These are phyloP conservation scores for Fistulifera pelliculosa DNA, from an alignment of 108 stramenopile species.

Conservation along the genomic window DNA sequence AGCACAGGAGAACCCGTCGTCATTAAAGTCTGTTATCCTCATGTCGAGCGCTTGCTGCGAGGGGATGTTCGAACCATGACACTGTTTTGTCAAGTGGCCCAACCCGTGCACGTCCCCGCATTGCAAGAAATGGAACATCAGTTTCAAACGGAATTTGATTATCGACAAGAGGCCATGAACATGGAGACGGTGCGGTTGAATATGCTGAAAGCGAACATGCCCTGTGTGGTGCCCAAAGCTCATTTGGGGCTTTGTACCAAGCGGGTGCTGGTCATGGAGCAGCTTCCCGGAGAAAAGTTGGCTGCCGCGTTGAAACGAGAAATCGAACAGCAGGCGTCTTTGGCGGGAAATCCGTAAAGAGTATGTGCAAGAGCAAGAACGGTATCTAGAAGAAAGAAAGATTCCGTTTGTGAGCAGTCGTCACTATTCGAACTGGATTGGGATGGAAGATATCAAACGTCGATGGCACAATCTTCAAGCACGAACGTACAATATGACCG, in stretches of 20 bases:
- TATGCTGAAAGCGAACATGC: conserved; percentile 46
- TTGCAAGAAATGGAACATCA: conserved; percentile 85
- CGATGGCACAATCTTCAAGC: conserved; percentile 28
- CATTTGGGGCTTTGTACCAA: conserved; percentile 60
- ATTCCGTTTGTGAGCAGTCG: conserved; percentile 30
- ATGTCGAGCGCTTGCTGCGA: conserved; percentile 61
- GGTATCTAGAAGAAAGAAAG: conserved; percentile 30
- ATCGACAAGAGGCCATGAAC: conserved; percentile 60
- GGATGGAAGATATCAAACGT: conserved; percentile 40
- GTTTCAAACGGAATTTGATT: conserved; percentile 94
- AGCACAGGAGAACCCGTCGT: conserved; percentile 53
- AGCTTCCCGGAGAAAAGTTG: conserved; percentile 66
- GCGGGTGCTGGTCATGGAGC: conserved; percentile 78
- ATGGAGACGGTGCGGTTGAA: conserved; percentile 55
- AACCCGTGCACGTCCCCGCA: conserved; percentile 80
- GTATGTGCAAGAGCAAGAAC: conserved; percentile 32
- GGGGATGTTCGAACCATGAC: conserved; percentile 79
- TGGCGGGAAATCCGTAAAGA: conserved; percentile 41
- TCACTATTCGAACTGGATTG: conserved; percentile 52
- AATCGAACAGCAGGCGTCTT: conserved; percentile 33
- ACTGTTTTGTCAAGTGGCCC: conserved; percentile 72
- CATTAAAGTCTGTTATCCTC: conserved; percentile 78
- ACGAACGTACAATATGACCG: conserved; percentile 37
- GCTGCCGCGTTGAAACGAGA: conserved; percentile 56
- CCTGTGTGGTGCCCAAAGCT: conserved; percentile 58